Evolutionary conservation across 345 rosid genomes (phyloP), one percentile per base, ranked within the genome.

Genomic region (Anastatica hierochuntica): DNA sequence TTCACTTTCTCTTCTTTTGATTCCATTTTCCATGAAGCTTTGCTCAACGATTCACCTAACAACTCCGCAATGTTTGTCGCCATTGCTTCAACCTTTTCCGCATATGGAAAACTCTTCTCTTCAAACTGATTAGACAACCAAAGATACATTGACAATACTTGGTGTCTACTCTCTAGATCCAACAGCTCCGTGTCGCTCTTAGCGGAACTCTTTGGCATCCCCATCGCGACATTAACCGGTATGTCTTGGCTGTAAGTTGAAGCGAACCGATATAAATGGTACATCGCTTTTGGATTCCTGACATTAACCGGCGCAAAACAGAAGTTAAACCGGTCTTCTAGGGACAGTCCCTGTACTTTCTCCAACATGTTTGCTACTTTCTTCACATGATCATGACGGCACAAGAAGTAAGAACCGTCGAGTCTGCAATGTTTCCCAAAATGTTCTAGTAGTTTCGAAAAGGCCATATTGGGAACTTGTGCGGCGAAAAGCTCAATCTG

Each of bases 321-420:
- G 71, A 90, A 90, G 79, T 90, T 84, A 64, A 87, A 90, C 26
- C 98, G 80, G 51, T 90, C 95, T 72, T 82, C 83, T 38, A 90
- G 63, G 13, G 98, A 87, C 49, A 90, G 30, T 18, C 85, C 85
- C 21, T 53, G 56, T 7, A 87, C 82, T 71, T 76, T 90, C 79
- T 90, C 95, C 77, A 90, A 70, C 97, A 86, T 80, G 65, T 87
- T 87, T 27, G 96, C 98, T 7, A 90, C 90, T 76, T 84, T 90
- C 76, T 87, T 90, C 41, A 90, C 82, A 57, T 84, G 79, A 65
- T 75, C 84, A 42, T 87, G 98, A 13, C 68, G 71, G 42, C 96
- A 84, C 74, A 90, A 65, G 74, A 84, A 90, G 77, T 82, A 90
- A 11, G 82, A 77, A 6, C 96, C 87, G 54, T 90, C 96, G 14